Percentiles rank a stretch among this genome's conserved stretches.
phyloP scores from a whole-genome alignment of 192 early-diverging fungal species.

The Haplosporangium gracile region DNA sequence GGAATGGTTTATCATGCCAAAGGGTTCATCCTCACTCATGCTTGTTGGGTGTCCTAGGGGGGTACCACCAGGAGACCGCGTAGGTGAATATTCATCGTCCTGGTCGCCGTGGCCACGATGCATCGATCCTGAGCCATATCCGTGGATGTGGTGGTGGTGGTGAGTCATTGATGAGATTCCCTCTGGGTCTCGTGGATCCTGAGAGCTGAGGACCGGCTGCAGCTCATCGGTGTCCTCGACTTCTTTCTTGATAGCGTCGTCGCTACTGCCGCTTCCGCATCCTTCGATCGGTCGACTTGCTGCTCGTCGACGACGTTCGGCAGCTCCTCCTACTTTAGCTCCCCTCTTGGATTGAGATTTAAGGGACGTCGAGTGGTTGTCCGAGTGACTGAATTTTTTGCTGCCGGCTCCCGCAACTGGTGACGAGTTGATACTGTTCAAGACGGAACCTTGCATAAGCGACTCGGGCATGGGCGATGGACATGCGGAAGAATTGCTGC shows the following conservation, averaged over 20 bases:
- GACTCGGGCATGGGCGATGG: conserved; percentile 34
- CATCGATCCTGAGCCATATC: conserved; percentile 4
- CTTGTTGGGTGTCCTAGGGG: not conserved
- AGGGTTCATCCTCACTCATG: conserved; percentile 10
- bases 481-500: conserved; percentile 27
- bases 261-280: not conserved
- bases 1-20: conserved; percentile 8
- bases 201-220: not conserved
- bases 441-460: conserved; percentile 21
- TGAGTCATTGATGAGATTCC: not conserved
- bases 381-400: conserved; percentile 77
- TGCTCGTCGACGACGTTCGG: conserved; percentile 4
- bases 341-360: conserved; percentile 74
- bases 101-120: conserved; percentile 6
- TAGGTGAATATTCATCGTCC: conserved; percentile 10
- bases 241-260: conserved; percentile 1
- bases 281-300: not conserved
- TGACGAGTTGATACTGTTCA: conserved; percentile 27
- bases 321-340: not conserved
- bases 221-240: not conserved
- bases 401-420: conserved; percentile 46
- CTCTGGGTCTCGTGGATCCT: conserved; percentile 2
- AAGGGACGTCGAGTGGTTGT: conserved; percentile 75
- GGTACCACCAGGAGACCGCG: conserved; percentile 1
- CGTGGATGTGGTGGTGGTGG: not conserved